Evolutionary conservation across 305 asterid genomes (phyloP).

Genomic region (Fraxinus albicans): DNA sequence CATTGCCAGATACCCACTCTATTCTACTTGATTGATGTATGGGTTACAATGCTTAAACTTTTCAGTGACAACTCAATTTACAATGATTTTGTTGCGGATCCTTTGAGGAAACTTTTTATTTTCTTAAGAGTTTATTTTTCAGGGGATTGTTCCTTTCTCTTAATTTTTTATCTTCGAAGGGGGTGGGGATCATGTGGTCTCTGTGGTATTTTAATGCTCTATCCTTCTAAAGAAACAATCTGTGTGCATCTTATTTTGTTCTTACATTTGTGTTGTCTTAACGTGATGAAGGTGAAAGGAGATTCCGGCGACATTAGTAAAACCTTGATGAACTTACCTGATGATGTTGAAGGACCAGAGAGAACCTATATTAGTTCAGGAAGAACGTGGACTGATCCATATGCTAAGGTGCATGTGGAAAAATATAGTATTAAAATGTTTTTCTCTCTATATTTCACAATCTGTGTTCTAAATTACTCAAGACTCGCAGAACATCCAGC

Average conservation of each 20-base stretch:
- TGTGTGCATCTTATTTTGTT: conserved; percentile 15
- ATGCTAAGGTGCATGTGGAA: conserved; percentile 45
- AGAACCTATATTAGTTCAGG: conserved; percentile 56
- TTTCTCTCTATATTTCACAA: conserved; percentile 14
- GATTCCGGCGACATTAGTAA: conserved; percentile 45
- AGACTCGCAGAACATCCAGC: conserved; percentile 54
- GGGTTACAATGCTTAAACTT: neutral
- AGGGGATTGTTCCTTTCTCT: neutral
- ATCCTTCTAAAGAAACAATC: conserved; percentile 12
- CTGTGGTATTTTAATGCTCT: neutral
- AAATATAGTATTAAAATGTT: conserved; percentile 6
- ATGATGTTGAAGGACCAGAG: conserved; percentile 58
- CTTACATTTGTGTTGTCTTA: conserved; percentile 15
- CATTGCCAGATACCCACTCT: neutral
- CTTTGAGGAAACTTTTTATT: neutral
- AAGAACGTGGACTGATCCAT: conserved; percentile 59
- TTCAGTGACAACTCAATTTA: neutral
- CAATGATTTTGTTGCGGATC: neutral
- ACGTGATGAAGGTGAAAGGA: conserved; percentile 59
- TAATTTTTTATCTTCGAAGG: neutral
- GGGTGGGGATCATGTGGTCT: neutral
- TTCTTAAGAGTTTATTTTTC: neutral
- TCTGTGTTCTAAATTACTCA: conserved; percentile 19
- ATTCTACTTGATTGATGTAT: neutral
- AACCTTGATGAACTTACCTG: conserved; percentile 42